A percentile compares a stretch with the other conserved stretches of the same genome.
These are phyloP conservation scores for Dictyostelium discoideum DNA, from an alignment of 78 protist genomes.

Conservation along the genomic window dicty_2.7 NC_007090.3:816001-816500, in stretches of 20 bases:
- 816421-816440: neutral
- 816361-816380: neutral
- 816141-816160: neutral
- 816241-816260: conserved; percentile 15
- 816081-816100: neutral
- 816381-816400: neutral
- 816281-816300: conserved; percentile 11
- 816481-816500: neutral
- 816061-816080: neutral
- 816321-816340: neutral
- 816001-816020: neutral
- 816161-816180: neutral
- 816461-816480: neutral
- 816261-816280: neutral
- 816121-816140: neutral
- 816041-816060: neutral
- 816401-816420: neutral
- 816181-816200: neutral
- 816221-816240: neutral
- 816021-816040: neutral
- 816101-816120: neutral
- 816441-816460: conserved; percentile 1
- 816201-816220: neutral
- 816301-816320: conserved; percentile 2
- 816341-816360: neutral